Conservation (phyloP, 164 flowering plant genomes). For the Taxillus chinensis region DNA sequence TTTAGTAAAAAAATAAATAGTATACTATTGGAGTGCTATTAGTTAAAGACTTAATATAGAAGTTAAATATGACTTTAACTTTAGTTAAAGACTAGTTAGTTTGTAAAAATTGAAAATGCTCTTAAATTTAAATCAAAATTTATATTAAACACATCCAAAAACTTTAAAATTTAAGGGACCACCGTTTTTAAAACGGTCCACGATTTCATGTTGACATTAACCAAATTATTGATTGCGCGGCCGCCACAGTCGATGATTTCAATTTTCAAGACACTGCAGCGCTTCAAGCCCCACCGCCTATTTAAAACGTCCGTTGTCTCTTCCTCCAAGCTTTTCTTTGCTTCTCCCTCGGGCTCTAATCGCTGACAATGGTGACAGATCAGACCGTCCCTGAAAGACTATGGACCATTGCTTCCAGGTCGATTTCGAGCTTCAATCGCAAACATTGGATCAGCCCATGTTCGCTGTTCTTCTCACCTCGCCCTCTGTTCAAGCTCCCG, state of each 20-base stretch:
- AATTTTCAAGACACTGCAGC: conserved; percentile 5
- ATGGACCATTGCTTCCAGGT: not conserved
- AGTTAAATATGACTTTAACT: too few relatives aligned
- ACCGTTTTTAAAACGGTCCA: too few relatives aligned
- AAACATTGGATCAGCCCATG: not conserved
- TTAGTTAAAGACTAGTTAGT: too few relatives aligned
- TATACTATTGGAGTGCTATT: too few relatives aligned
- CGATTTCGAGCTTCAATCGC: not conserved
- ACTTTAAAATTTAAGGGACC: too few relatives aligned
- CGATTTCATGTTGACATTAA: too few relatives aligned
- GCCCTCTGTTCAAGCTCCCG: conserved; percentile 22
- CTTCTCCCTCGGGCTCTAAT: conserved; percentile 7
- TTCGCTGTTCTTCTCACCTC: conserved; percentile 7
- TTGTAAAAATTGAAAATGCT: too few relatives aligned
- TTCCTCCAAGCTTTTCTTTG: not conserved
- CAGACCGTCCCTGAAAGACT: not conserved
- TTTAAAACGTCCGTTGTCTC: conserved; percentile 10
- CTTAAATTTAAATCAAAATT: too few relatives aligned
- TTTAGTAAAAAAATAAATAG: too few relatives aligned
- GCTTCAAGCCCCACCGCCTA: conserved; percentile 14
- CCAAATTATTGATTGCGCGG: too few relatives aligned
- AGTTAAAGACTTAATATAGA: too few relatives aligned
- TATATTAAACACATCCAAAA: too few relatives aligned
- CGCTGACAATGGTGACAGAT: not conserved
- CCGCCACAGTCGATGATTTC: conserved; percentile 4